These are phyloP conservation scores for Tolypocladium ophioglossoides DNA, from an alignment of 2,329 filamentous ascomycete genomes.

Conservation along the genomic window DNA sequence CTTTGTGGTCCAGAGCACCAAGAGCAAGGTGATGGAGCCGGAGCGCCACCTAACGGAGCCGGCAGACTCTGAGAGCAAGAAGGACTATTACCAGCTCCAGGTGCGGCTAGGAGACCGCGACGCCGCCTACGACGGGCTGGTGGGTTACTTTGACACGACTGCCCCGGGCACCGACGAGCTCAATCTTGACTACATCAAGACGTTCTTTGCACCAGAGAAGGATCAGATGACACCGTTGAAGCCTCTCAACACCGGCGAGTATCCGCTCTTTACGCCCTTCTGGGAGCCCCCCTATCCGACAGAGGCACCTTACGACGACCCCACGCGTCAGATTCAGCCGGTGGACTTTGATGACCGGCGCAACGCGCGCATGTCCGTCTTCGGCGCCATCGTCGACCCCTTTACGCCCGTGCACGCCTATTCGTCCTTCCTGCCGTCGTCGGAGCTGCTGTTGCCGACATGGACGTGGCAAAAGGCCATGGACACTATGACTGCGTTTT, in stretches of 20 bases:
- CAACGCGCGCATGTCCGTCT: slow-evolving; percentile 9
- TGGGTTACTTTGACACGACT: slow-evolving; percentile 25
- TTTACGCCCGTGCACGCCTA: slow-evolving; percentile 25
- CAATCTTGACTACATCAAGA: slow-evolving; percentile 14
- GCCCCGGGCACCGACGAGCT: slow-evolving; percentile 6
- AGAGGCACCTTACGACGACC: neutral
- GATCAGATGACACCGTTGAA: slow-evolving; percentile 3
- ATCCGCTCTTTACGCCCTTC: slow-evolving; percentile 15
- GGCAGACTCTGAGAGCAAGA: neutral
- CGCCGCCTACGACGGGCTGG: slow-evolving; percentile 24
- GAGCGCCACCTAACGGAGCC: neutral
- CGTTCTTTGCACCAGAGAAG: slow-evolving; percentile 11
- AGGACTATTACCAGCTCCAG: slow-evolving; percentile 20
- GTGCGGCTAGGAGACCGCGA: slow-evolving; percentile 25
- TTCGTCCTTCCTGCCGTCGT: slow-evolving; percentile 20
- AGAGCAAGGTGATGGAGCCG: neutral
- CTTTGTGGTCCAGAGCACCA: slow-evolving; percentile 10
- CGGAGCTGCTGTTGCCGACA: slow-evolving; percentile 15
- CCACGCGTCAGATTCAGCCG: neutral
- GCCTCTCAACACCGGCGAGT: slow-evolving; percentile 5
- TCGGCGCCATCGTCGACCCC: slow-evolving; percentile 25
- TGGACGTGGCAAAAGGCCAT: slow-evolving; percentile 28
- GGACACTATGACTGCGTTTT: slow-evolving; percentile 28
- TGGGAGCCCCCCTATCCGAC: slow-evolving; percentile 8
- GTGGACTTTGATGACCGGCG: slow-evolving; percentile 2